Conservation (phyloP, 192 early-diverging fungal species). For the Coemansia furcata region DNA sequence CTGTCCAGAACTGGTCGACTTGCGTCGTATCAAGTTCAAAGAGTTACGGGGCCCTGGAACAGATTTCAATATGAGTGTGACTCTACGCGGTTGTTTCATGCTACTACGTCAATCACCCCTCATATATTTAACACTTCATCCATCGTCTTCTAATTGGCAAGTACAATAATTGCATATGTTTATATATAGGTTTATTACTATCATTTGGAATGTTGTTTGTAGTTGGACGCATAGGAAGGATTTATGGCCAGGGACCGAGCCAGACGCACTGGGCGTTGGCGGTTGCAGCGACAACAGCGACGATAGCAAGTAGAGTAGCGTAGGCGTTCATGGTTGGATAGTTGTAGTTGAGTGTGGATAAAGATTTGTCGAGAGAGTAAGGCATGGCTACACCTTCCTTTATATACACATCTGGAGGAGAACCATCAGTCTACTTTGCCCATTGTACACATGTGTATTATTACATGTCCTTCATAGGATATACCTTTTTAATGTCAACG, state of each 20-base stretch:
- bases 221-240: neutral
- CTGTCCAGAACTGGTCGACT: no score
- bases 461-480: neutral
- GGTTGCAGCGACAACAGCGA: constrained; percentile 13
- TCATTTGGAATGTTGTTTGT: neutral
- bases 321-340: constrained; percentile 14
- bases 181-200: neutral
- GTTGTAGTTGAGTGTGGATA: constrained; percentile 2
- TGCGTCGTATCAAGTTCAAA: no score
- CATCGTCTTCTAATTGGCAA: no score
- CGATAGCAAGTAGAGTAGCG: constrained; percentile 10
- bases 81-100: no score
- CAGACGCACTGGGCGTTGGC: constrained; percentile 18
- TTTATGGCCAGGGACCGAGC: constrained; percentile 17
- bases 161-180: neutral
- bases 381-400: neutral
- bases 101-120: no score
- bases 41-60: no score
- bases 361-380: neutral
- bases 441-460: neutral
- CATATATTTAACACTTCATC: no score
- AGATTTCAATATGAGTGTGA: no score
- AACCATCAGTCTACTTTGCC: neutral
- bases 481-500: neutral
- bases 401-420: neutral